Percentiles rank a stretch among this genome's conserved stretches.
These are phyloP conservation scores for Colletotrichum phormii DNA, from an alignment of 2,329 filamentous ascomycete genomes.

Conservation along the genomic window DNA sequence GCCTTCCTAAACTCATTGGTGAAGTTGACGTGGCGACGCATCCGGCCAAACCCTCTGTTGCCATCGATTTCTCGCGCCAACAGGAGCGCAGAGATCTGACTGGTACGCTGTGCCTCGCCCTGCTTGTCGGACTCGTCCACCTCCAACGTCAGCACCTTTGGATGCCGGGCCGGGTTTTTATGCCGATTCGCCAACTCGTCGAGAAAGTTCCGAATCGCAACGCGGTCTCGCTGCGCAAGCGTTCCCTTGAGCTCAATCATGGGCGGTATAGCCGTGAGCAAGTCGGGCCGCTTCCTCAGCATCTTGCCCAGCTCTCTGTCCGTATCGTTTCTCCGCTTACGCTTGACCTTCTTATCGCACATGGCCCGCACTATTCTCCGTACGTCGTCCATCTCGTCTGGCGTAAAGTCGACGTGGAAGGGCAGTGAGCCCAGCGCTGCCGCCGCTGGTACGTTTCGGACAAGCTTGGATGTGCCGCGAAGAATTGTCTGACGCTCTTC, in stretches of 20 bases:
- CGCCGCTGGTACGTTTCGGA: constrained; percentile 22
- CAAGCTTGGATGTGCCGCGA: constrained; percentile 32
- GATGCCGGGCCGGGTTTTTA: constrained; percentile 37
- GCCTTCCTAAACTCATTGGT: constrained; percentile 56
- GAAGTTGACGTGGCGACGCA: constrained; percentile 57
- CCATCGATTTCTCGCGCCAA: constrained; percentile 63
- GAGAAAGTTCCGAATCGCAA: constrained; percentile 52
- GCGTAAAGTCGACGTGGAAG: constrained; percentile 60
- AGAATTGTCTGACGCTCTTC: constrained; percentile 38
- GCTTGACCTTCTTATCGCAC: constrained; percentile 11
- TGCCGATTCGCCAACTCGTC: constrained; percentile 52
- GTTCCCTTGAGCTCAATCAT: constrained; percentile 35
- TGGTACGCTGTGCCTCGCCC: constrained; percentile 43
- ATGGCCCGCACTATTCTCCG: constrained; percentile 26
- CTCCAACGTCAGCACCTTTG: constrained; percentile 46
- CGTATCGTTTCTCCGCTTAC: constrained; percentile 1
- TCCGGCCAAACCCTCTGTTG: constrained; percentile 54
- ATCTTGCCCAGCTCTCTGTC: constrained; percentile 38
- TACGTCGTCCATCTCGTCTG: constrained; percentile 48
- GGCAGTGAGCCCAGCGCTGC: constrained; percentile 23
- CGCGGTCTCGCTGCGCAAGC: constrained; percentile 41
- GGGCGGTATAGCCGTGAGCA: constrained; percentile 24
- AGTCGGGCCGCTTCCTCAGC: constrained; percentile 28
- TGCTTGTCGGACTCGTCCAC: constrained; percentile 44
- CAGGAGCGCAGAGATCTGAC: constrained; percentile 54